Evolutionary conservation across 768 basidiomycete genomes (phyloP).

Genomic region (Termitomyces sp.): DNA sequence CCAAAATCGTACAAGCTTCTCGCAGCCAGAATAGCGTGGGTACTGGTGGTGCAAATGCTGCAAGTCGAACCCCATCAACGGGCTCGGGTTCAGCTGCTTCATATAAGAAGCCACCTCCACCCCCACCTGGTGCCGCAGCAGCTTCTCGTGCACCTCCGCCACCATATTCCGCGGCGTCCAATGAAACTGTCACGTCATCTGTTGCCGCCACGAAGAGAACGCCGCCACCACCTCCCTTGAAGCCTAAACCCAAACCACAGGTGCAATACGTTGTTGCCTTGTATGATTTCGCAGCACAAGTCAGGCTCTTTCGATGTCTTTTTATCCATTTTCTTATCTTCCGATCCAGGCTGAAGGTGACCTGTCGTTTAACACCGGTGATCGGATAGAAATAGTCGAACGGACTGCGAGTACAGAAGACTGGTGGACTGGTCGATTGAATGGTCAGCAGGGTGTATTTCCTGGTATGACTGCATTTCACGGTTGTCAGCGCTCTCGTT

Average conservation of each 20-base stretch:
- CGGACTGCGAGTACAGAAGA: constrained; percentile 79
- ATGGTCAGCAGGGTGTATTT: constrained; percentile 84
- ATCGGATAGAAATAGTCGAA: constrained; percentile 87
- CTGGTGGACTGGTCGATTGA: constrained; percentile 94
- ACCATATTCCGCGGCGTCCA: constrained; percentile 31
- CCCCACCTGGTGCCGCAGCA: constrained; percentile 36
- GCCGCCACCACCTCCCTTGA: constrained; percentile 89
- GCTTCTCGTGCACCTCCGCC: constrained; percentile 34
- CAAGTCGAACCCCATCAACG: constrained; percentile 24
- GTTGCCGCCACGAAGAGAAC: constrained; percentile 61
- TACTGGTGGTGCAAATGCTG: constrained; percentile 26
- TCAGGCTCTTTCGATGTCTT: constrained; percentile 20
- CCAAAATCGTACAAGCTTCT: constrained; percentile 60
- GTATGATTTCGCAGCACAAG: constrained; percentile 93
- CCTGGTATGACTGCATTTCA: constrained; percentile 49
- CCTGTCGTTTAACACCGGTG: constrained; percentile 83
- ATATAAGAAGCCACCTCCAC: constrained; percentile 47
- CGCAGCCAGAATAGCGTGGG: constrained; percentile 28
- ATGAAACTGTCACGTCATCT: constrained; percentile 19
- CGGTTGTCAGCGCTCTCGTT: constrained; percentile 1
- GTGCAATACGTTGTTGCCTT: constrained; percentile 83
- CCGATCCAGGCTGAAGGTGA: constrained; percentile 76
- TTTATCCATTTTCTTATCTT: background rate
- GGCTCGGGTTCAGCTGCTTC: constrained; percentile 27
- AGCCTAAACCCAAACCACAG: constrained; percentile 75